Evolutionary conservation across 2,329 filamentous ascomycete species (phyloP), one percentile per base, ranked within the genome.

Genomic region (Boeremia exigua): DNA sequence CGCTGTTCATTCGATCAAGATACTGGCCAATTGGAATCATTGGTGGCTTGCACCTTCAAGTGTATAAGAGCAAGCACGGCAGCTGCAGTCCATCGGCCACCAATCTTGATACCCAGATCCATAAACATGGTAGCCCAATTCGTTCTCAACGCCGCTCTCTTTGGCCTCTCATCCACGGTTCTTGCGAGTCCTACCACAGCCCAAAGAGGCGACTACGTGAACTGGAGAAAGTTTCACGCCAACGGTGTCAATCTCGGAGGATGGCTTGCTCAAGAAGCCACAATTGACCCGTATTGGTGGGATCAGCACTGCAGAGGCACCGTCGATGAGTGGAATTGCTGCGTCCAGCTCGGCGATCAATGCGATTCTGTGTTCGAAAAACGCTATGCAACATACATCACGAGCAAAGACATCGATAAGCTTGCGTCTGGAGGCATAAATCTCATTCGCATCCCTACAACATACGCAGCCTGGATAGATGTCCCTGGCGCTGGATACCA

Each of bases 401-500:
- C 59, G n/a, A 63, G 64, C 1, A 47, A 57, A 1, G 63, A 67
- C 28, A 75, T 77, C 46, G 74, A 76, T 51, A 65, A 66, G 45
- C 58, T 76, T 12, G 75, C 70, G 10, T 59, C 62, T 12, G 59
- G 60, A 3, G 69, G 69, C 9, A 61, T 77, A 29, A 73, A 72
- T 39, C 62, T 68, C 4, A 65, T 77, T 12, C 65, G 74, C 6
- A 76, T 78, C 17, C 73, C 75, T 1, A 74, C 70, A 1, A 71
- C 70, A 6, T 77, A 76, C 40, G 70, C 74, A 1, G 72, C 72
- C 4, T 78, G 73, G 74, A 54, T 76, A 43, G 64, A 71, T 14
- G 65, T 75, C 8, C 73, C 74, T 7, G 72, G 73, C 3, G 66
- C 60, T 6, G 48, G 68, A 27, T 59, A 75, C 17, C 75, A 77